phyloP scores from a whole-genome alignment of 305 asterid species.

The Fraxinus sp. region DNA sequence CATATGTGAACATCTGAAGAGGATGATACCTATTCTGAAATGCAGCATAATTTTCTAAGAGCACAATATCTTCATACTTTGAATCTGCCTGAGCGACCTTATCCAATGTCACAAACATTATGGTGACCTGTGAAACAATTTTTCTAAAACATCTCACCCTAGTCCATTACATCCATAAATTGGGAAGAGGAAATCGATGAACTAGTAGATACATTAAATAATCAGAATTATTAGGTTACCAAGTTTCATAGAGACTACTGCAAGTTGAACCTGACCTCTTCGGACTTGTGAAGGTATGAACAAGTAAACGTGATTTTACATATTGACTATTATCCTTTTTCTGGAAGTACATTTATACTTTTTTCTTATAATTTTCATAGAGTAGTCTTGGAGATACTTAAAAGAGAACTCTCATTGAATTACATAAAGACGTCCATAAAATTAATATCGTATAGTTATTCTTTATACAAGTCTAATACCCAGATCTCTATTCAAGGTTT shows the following conservation, averaged over 20 bases:
- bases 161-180: conserved; percentile 13
- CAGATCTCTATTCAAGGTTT: background rate
- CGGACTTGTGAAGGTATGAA: background rate
- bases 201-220: background rate
- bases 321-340: background rate
- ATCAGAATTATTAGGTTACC: conserved; percentile 12
- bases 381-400: background rate
- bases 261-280: conserved; percentile 16
- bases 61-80: conserved; percentile 81
- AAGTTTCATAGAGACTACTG: conserved; percentile 10
- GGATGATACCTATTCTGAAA: conserved; percentile 84
- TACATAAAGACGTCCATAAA: background rate
- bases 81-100: conserved; percentile 89
- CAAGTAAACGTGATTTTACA: background rate
- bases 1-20: conserved; percentile 6
- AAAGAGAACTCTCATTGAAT: background rate
- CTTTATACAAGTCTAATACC: background rate
- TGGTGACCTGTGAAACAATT: conserved; percentile 74
- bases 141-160: conserved; percentile 28
- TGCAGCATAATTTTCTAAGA: conserved; percentile 96
- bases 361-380: background rate
- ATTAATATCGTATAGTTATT: background rate
- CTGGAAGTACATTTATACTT: background rate
- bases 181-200: conserved; percentile 9
- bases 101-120: conserved; percentile 96